Evolutionary conservation across 352 stramenopile species (phyloP).

Genomic region (Phytophthora nicotianae): DNA sequence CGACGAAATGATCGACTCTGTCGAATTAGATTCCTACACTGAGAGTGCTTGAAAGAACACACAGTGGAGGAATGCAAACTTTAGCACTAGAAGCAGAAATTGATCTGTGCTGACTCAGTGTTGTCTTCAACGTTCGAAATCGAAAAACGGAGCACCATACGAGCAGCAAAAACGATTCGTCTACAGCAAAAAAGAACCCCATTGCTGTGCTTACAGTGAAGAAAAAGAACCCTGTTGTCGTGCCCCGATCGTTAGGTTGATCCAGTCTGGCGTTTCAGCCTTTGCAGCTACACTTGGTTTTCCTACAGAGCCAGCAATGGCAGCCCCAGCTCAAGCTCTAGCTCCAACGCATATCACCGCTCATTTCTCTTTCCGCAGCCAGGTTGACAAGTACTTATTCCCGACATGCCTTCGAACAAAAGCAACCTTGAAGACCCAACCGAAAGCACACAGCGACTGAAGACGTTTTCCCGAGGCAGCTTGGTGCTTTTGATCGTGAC

Average conservation of each 20-base stretch:
- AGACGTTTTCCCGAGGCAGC: neutral
- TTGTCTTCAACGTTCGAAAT: neutral
- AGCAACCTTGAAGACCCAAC: neutral
- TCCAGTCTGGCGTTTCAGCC: neutral
- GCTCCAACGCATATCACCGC: too few species aligned
- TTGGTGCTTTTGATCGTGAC: neutral
- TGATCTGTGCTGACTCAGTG: too few species aligned
- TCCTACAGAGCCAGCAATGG: neutral
- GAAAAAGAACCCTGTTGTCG: conserved; percentile 11
- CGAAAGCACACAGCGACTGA: neutral
- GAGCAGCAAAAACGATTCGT: too few species aligned
- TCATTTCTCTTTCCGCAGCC: conserved; percentile 2
- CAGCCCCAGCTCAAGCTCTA: neutral
- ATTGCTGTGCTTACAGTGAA: conserved; percentile 4
- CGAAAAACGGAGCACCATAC: conserved; percentile 7
- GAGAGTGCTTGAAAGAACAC: too few species aligned
- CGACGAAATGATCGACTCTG: too few species aligned
- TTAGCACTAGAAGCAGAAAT: too few species aligned
- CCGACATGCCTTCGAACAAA: neutral
- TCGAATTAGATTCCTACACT: too few species aligned
- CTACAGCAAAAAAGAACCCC: neutral
- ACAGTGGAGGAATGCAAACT: too few species aligned
- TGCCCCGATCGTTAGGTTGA: neutral
- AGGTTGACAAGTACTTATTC: neutral
- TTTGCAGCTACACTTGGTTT: neutral